Conservation (phyloP, 306 rosid species). For the Chamaecrista fasciculata region DNA sequence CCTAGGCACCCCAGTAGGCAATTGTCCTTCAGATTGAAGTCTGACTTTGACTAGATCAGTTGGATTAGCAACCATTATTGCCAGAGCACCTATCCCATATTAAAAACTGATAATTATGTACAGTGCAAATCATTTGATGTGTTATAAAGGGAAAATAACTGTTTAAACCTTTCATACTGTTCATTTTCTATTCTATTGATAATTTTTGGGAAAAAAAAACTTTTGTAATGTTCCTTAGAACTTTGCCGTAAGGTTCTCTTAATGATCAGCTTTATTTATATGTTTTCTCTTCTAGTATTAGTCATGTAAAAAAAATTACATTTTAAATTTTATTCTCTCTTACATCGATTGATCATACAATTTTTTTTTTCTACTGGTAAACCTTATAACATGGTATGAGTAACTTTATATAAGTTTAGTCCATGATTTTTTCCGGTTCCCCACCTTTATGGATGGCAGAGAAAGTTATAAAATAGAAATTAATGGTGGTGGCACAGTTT, state of each 20-base stretch:
- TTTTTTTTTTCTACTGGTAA: no score
- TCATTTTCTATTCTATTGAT: background rate
- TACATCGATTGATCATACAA: no score
- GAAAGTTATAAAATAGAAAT: background rate
- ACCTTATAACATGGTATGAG: no score
- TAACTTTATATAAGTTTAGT: no score
- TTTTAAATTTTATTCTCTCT: no score
- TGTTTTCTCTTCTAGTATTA: no score
- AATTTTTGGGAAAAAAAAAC: no score
- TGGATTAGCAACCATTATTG: constrained; percentile 82
- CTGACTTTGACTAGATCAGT: constrained; percentile 95
- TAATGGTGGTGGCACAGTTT: constrained; percentile 10
- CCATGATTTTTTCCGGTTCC: background rate
- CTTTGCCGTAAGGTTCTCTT: no score
- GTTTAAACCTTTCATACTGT: background rate
- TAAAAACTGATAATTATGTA: constrained; percentile 15
- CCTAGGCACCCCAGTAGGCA: constrained; percentile 79
- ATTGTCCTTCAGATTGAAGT: constrained; percentile 88
- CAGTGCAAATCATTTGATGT: background rate
- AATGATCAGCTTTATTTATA: no score
- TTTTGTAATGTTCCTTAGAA: no score
- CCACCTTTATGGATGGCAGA: background rate
- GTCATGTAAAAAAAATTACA: no score
- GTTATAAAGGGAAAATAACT: background rate
- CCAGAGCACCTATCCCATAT: constrained; percentile 76